Evolutionary conservation across 108 stramenopile species (phyloP), one percentile per base, ranked within the genome.

Genomic region (Cyclotella baltica): DNA sequence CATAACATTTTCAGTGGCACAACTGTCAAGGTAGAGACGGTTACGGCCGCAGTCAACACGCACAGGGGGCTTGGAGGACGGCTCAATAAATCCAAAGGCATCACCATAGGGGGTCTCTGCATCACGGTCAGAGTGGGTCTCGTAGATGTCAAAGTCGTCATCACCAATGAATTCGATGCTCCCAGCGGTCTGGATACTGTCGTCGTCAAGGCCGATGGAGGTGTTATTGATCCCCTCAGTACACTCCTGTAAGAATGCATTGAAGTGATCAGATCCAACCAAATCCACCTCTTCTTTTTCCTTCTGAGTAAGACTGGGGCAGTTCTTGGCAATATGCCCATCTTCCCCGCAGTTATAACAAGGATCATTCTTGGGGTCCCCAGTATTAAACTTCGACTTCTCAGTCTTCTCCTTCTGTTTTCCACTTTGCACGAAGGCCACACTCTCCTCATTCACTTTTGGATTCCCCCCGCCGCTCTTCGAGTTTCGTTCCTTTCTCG

Each of bases 311-410:
- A 55, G n/a, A 10, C 20, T n/a, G 6, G 53, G 53, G n/a, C 53
- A 55, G 53, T 23, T 19, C 22, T 55, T 55, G 18, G 53, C 53
- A n/a, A 22, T 19, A n/a, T 55, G 53, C n/a, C 53, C 53, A n/a
- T 55, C 20, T n/a, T 55, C n/a, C 6, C 22, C 22, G n/a, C 53
- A 55, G 53, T 55, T 19, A n/a, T 55, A 55, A 23, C 53, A 55
- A 11, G 40, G 53, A 22, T 23, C 20, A 5, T 55, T n/a, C n/a
- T 22, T 22, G 53, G 22, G 18, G n/a, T 55, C n/a, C 53, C 53
- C 22, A 19, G 18, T 55, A n/a, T 23, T 19, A n/a, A n/a, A 55
- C n/a, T 23, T 23, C n/a, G n/a, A 19, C 53, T 23, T 55, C 20
- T 19, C 53, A n/a, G 53, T 19, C 53, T n/a, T 19, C 18, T n/a